Base-by-base conservation (phyloP, 2,329 filamentous ascomycete species). In the Chlorencoelia australis region DNA sequence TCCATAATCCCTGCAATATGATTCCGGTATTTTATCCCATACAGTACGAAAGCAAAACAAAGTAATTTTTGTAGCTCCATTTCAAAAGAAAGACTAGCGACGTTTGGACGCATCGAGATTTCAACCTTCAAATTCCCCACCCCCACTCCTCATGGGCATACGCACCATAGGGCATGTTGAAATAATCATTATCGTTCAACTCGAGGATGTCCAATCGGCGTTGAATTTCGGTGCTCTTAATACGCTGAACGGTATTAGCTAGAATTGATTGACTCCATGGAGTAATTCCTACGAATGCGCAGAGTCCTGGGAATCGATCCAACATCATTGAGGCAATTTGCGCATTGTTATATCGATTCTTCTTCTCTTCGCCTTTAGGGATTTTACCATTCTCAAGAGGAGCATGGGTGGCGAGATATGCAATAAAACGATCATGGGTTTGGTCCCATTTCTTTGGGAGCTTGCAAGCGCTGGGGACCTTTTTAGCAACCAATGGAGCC, bases 341-440 rank as follows among this genome's bases (percentile, higher is more conserved):
- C 3, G 14, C 19, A 4, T 33, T 36, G 4, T 20, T 37, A 11
- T 40, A 28, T 8, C 37, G 18, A 15, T 26, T 22, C 4, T 36
- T 30, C 2, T 14, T 7, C 14, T n/a, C 17, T 10, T 40, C 37
- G n/a, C 37, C 32, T 7, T n/a, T 25, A 6, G 37, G 37, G 4
- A 40, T 26, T 10, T 37, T 40, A 2, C 37, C 37, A 15, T 40
- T 13, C 10, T 21, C 18, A 10, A 40, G 25, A 4, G 33, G 33
- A 24, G 37, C 37, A 19, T 40, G 37, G 7, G 37, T 40, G 7
- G 37, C 35, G 9, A 40, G 9, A 11, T 40, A 40, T 9, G 37
- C 37, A 13, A 40, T 40, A 17, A 35, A 40, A 9, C 37, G 33
- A 16, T 40, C 37, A 13, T 40, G 37, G 7, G 36, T 40, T 7